phyloP scores from a whole-genome alignment of 768 basidiomycete species.

The Boletellus emodensis region DNA sequence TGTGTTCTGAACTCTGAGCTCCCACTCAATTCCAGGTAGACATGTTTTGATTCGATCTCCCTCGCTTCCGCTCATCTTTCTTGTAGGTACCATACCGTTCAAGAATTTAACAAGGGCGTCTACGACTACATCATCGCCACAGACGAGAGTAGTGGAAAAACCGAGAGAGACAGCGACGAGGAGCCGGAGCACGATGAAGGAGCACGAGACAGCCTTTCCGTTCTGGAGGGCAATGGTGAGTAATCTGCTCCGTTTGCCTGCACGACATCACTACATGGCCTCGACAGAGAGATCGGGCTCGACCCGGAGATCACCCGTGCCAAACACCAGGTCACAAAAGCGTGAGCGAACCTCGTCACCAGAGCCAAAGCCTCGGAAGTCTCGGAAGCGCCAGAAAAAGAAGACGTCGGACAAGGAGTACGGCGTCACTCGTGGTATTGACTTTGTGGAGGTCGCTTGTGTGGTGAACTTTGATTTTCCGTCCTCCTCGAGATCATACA shows the following conservation, averaged over 20 bases:
- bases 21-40: constrained; percentile 85
- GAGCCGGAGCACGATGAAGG: constrained; percentile 40
- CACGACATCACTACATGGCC: constrained; percentile 26
- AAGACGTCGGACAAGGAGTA: constrained; percentile 69
- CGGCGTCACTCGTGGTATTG: constrained; percentile 92
- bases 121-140: constrained; percentile 99
- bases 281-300: constrained; percentile 39
- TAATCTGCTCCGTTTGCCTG: background rate
- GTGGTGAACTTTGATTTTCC: constrained; percentile 99
- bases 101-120: constrained; percentile 97
- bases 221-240: constrained; percentile 31
- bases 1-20: constrained; percentile 96
- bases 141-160: constrained; percentile 70
- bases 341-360: constrained; percentile 55
- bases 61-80: constrained; percentile 1
- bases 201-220: background rate
- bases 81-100: constrained; percentile 86
- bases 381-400: constrained; percentile 50
- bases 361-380: constrained; percentile 34
- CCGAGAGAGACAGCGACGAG: constrained; percentile 47
- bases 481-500: constrained; percentile 79
- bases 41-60: background rate
- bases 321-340: constrained; percentile 37
- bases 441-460: constrained; percentile 95
- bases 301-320: constrained; percentile 7